These are phyloP conservation scores for Candida bentonensis DNA, from an alignment of 805 yeast species.

Conservation along the genomic window DNA sequence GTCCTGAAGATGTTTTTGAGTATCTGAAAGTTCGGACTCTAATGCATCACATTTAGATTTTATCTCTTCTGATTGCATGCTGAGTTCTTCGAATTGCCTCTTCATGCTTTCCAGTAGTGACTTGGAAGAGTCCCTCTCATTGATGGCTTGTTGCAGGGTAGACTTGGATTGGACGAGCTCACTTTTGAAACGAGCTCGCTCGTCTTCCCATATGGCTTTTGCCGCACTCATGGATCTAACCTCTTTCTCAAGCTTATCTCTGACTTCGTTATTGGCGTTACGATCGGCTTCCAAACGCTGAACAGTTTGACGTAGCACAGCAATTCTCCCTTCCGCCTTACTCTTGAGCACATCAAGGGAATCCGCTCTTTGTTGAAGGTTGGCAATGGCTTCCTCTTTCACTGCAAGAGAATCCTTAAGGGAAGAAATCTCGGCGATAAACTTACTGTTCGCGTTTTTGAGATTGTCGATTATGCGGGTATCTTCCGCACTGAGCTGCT, in stretches of 20 bases:
- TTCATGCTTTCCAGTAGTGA: conserved; percentile 11
- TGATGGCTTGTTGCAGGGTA: conserved; percentile 5
- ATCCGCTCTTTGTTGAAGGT: conserved; percentile 26
- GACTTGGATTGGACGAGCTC: conserved; percentile 6
- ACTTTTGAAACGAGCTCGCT: conserved; percentile 9
- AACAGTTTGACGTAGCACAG: conserved; percentile 7
- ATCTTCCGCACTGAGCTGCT: background rate
- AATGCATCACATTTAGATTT: conserved; percentile 45
- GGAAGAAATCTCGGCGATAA: background rate
- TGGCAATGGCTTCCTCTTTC: conserved; percentile 29
- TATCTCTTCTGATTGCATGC: conserved; percentile 53
- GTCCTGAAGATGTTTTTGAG: conserved; percentile 60
- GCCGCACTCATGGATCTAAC: conserved; percentile 3
- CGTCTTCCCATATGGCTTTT: conserved; percentile 8
- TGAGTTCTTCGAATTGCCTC: conserved; percentile 20
- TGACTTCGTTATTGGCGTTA: conserved; percentile 1
- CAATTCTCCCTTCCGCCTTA: conserved; percentile 18
- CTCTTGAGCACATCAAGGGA: conserved; percentile 24
- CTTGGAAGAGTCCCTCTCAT: conserved; percentile 4
- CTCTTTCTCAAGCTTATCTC: conserved; percentile 7
- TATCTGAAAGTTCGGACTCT: conserved; percentile 73
- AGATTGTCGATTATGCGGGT: background rate
- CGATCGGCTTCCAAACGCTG: conserved; percentile 9
- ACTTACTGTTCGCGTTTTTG: background rate
- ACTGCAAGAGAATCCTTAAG: conserved; percentile 21